These are phyloP conservation scores for Hymenoscyphus occultus DNA, from an alignment of 2,329 filamentous ascomycete species.

Conservation along the genomic window DNA sequence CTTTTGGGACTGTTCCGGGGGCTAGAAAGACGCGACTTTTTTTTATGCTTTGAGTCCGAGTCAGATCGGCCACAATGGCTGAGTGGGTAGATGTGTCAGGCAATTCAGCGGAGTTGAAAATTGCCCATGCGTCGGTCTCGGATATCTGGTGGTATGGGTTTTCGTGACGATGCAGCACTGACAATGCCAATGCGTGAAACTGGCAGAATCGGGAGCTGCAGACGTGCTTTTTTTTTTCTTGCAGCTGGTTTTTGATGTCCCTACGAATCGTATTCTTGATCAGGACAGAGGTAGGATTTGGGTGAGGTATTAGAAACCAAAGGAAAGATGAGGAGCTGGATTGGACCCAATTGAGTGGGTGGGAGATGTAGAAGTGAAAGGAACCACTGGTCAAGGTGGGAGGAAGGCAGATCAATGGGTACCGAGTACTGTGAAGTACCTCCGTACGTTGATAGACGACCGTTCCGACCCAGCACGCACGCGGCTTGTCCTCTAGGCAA, in stretches of 20 bases:
- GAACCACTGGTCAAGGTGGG: too few relatives aligned
- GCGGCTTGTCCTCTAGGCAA: not conserved
- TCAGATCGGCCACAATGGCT: slow-evolving; percentile 9
- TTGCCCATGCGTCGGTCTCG: slow-evolving; percentile 32
- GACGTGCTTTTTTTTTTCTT: slow-evolving; percentile 12
- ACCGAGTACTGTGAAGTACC: not conserved
- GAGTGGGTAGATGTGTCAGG: slow-evolving; percentile 28
- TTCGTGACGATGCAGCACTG: slow-evolving; percentile 25
- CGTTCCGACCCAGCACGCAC: not conserved
- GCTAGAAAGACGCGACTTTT: slow-evolving; percentile 9
- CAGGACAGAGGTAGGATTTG: not conserved
- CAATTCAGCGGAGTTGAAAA: slow-evolving; percentile 22
- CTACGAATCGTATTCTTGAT: not conserved
- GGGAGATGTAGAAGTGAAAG: too few relatives aligned
- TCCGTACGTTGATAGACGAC: not conserved
- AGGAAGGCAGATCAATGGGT: not conserved
- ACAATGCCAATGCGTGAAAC: slow-evolving; percentile 31
- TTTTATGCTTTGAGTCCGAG: slow-evolving; percentile 18
- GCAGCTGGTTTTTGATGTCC: not conserved
- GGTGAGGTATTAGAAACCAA: too few relatives aligned
- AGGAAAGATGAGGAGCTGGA: too few relatives aligned
- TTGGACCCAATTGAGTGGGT: too few relatives aligned
- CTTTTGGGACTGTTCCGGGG: slow-evolving; percentile 10
- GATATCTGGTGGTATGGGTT: slow-evolving; percentile 22
- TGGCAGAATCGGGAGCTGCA: slow-evolving; percentile 9